Percentiles rank a stretch among this genome's conserved stretches.
Conservation (phyloP, 169 alveolate species). For the Eimeria necatrix region DNA sequence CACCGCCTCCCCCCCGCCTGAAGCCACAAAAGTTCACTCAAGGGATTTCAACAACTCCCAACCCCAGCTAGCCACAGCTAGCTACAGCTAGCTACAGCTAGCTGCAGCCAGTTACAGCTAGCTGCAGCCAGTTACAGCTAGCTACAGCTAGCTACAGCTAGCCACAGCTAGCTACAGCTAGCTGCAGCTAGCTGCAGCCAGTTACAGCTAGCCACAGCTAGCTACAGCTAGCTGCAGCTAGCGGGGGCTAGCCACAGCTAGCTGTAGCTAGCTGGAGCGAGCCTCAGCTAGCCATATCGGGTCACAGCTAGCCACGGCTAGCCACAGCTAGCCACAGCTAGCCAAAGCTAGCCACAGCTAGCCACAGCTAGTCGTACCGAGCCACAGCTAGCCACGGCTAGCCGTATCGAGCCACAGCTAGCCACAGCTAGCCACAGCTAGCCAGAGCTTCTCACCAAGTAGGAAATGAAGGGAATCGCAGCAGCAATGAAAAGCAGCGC, state of each 20-base stretch:
- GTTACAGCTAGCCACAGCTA: background rate
- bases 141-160: background rate
- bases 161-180: background rate
- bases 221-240: background rate
- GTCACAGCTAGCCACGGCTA: conserved; percentile 86
- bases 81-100: background rate
- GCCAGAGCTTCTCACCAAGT: background rate
- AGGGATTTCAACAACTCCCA: too few species aligned
- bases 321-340: conserved; percentile 84
- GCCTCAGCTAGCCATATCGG: conserved; percentile 87
- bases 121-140: background rate
- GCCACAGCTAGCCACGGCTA: too few species aligned
- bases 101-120: background rate
- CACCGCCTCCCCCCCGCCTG: too few species aligned
- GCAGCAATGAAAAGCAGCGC: background rate
- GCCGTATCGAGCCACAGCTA: too few species aligned
- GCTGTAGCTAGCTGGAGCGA: conserved; percentile 83
- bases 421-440: background rate
- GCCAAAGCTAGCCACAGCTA: background rate
- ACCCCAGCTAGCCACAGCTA: background rate
- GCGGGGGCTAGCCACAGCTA: background rate
- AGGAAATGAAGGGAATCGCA: background rate
- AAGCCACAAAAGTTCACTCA: too few species aligned
- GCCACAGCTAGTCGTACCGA: background rate
- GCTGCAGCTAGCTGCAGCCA: background rate